phyloP scores from a whole-genome alignment of 2,329 filamentous ascomycete genomes.

The Penicillium sp. region DNA sequence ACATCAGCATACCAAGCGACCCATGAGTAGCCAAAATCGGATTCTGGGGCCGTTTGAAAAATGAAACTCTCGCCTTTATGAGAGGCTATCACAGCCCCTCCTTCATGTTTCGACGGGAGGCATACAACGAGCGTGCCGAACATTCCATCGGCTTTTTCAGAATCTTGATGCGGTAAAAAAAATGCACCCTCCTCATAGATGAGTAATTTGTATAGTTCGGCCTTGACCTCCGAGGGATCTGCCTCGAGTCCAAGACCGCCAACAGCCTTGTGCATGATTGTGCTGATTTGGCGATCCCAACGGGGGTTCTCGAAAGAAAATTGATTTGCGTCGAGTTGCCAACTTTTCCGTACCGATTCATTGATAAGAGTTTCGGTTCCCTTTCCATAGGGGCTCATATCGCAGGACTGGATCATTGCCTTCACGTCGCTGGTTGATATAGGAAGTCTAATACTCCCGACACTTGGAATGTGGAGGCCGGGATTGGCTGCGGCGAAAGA shows the following conservation, averaged over 20 bases:
- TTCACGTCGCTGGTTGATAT: not conserved
- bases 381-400: conserved; percentile 32
- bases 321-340: conserved; percentile 39
- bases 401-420: conserved; percentile 16
- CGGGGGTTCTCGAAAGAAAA: conserved; percentile 35
- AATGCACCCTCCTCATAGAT: conserved; percentile 50
- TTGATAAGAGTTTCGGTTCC: conserved; percentile 40
- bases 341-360: conserved; percentile 39
- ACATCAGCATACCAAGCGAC: conserved; percentile 51
- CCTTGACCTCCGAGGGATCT: conserved; percentile 19
- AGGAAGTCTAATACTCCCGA: conserved; percentile 11
- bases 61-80: conserved; percentile 32
- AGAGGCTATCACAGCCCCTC: conserved; percentile 43
- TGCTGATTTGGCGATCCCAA: conserved; percentile 26
- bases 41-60: conserved; percentile 28
- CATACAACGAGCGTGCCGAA: conserved; percentile 50
- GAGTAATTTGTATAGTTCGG: conserved; percentile 46
- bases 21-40: conserved; percentile 19
- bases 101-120: conserved; percentile 47
- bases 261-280: conserved; percentile 6
- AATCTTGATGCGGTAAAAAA: conserved; percentile 48
- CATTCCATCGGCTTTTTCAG: conserved; percentile 47
- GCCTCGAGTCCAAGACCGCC: conserved; percentile 25
- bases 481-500: not conserved
- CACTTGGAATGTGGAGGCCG: conserved; percentile 1